Conservation (phyloP, 371 early-diverging fungal species). For the Conidiobolus incongruus region DNA sequence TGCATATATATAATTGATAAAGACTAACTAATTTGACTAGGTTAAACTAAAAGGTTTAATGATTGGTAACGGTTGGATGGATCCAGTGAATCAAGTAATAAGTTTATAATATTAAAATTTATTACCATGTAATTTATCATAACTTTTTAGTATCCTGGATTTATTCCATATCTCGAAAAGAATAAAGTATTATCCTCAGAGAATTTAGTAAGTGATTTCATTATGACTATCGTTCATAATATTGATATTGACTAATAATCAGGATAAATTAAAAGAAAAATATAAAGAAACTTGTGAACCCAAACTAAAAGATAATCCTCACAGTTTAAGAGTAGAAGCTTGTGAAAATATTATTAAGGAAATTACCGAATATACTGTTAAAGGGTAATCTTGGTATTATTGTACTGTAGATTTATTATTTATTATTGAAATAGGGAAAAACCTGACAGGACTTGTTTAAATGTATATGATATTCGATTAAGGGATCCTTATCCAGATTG, state of each 20-base stretch:
- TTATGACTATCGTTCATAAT: too few species aligned
- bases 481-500: constrained; percentile 34
- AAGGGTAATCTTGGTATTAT: too few species aligned
- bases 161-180: constrained; percentile 17
- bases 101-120: too few species aligned
- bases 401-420: too few species aligned
- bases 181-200: constrained; percentile 14
- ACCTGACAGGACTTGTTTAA: constrained; percentile 23
- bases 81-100: constrained; percentile 47
- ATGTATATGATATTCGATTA: constrained; percentile 61
- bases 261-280: too few species aligned
- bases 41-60: constrained; percentile 37
- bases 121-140: too few species aligned
- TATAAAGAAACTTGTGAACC: neutral
- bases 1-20: too few species aligned
- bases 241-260: too few species aligned
- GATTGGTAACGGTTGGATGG: constrained; percentile 82
- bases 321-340: neutral
- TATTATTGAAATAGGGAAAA: too few species aligned
- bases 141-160: constrained; percentile 21
- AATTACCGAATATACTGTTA: neutral
- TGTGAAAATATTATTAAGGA: constrained; percentile 4
- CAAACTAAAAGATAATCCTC: neutral
- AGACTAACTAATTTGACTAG: too few species aligned
- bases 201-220: constrained; percentile 17